Conservation (phyloP, 2,329 filamentous ascomycete species). For the Neofusicoccum umdonicola region DNA sequence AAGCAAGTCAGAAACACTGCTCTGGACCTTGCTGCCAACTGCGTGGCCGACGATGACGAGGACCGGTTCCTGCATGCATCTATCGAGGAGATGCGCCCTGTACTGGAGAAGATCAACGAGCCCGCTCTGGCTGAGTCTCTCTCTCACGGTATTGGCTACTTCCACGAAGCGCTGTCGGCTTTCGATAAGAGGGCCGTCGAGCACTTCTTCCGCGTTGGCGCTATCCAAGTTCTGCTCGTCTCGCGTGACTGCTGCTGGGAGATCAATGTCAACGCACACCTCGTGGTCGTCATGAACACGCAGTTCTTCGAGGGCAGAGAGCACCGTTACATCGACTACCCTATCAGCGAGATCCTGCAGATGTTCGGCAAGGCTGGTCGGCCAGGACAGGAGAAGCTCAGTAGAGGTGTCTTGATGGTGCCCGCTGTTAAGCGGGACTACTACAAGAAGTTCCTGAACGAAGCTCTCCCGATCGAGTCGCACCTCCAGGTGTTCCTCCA, state of each 20-base stretch:
- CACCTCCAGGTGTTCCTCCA: conserved; percentile 88
- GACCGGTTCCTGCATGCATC: conserved; percentile 90
- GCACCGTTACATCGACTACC: conserved; percentile 95
- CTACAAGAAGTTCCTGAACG: conserved; percentile 98
- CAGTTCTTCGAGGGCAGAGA: conserved; percentile 96
- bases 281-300: conserved; percentile 95
- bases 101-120: conserved; percentile 82
- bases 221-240: conserved; percentile 79
- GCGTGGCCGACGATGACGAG: conserved; percentile 83
- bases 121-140: conserved; percentile 83
- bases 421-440: conserved; percentile 93
- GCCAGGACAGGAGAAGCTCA: conserved; percentile 72
- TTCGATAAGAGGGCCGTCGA: conserved; percentile 93
- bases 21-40: conserved; percentile 82
- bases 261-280: conserved; percentile 78
- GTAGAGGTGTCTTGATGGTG: conserved; percentile 93
- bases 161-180: conserved; percentile 85
- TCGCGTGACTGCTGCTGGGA: conserved; percentile 96
- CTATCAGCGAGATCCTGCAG: conserved; percentile 87
- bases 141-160: conserved; percentile 93
- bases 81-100: conserved; percentile 73
- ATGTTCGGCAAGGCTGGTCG: conserved; percentile 96
- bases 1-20: conserved; percentile 91
- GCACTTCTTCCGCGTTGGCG: conserved; percentile 84
- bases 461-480: conserved; percentile 92